Evolutionary conservation across 176 grass and related monocot species (phyloP).

Genomic region (Bothriochloa decipiens): DNA sequence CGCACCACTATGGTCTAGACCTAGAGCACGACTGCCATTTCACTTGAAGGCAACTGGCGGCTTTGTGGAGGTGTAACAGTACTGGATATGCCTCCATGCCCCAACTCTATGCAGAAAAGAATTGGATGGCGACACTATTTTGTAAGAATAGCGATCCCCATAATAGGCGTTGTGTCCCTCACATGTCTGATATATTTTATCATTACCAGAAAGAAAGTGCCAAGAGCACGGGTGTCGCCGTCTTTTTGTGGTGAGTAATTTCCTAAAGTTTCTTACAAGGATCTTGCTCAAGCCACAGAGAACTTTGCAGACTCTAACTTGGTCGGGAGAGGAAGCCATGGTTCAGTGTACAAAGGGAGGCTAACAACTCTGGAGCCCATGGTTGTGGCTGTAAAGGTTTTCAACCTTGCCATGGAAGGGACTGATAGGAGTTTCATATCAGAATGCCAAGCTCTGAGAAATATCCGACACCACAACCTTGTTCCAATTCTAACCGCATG

Average conservation of each 20-base stretch:
- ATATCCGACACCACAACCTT: conserved; percentile 62
- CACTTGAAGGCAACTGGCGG: conserved; percentile 22
- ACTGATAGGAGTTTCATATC: conserved; percentile 59
- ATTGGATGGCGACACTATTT: background rate
- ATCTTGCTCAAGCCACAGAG: conserved; percentile 54
- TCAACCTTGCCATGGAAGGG: conserved; percentile 53
- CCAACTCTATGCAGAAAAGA: too few relatives aligned
- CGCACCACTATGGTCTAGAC: too few relatives aligned
- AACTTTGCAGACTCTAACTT: conserved; percentile 51
- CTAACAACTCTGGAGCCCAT: conserved; percentile 26
- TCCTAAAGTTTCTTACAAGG: conserved; percentile 50
- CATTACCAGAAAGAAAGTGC: background rate
- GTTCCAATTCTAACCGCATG: conserved; percentile 45
- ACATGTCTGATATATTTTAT: conserved; percentile 16
- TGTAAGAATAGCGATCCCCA: conserved; percentile 21
- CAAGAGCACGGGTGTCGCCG: background rate
- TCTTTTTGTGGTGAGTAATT: background rate
- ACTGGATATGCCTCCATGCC: conserved; percentile 32
- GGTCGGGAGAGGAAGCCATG: background rate
- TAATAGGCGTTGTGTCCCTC: conserved; percentile 19
- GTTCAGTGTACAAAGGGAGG: background rate
- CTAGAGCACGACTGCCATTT: background rate
- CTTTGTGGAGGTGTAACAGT: conserved; percentile 54
- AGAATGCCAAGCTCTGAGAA: conserved; percentile 61
- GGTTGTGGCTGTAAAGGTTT: conserved; percentile 59